Evolutionary conservation across 2,329 filamentous ascomycete genomes (phyloP).

Genomic region (Hypoxylon sp.): DNA sequence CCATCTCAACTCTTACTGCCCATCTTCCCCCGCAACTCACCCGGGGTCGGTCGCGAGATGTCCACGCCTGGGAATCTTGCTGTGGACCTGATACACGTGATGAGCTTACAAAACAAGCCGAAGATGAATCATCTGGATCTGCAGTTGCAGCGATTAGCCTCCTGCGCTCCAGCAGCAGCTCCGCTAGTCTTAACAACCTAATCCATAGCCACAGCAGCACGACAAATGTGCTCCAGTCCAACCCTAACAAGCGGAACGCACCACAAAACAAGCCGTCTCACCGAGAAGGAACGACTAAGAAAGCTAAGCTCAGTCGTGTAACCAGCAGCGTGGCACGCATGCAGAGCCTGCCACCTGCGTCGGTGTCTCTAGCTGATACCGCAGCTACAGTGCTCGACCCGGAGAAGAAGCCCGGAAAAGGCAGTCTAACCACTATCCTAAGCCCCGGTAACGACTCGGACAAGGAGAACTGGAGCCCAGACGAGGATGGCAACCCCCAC

Average conservation of each 20-base stretch:
- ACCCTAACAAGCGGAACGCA: slow-evolving; percentile 76
- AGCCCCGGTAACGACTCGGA: slow-evolving; percentile 79
- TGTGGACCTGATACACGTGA: slow-evolving; percentile 85
- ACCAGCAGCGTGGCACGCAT: slow-evolving; percentile 74
- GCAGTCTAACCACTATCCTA: slow-evolving; percentile 60
- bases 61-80: slow-evolving; percentile 91
- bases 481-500: slow-evolving; percentile 61
- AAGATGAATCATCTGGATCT: slow-evolving; percentile 84
- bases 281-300: slow-evolving; percentile 64
- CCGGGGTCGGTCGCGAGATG: slow-evolving; percentile 86
- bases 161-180: slow-evolving; percentile 78
- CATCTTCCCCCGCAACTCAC: slow-evolving; percentile 69
- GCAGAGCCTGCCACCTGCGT: slow-evolving; percentile 60
- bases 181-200: slow-evolving; percentile 57
- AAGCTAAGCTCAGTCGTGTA: slow-evolving; percentile 72
- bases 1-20: slow-evolving; percentile 67
- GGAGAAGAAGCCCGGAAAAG: slow-evolving; percentile 55
- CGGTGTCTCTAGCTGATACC: slow-evolving; percentile 45
- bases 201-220: slow-evolving; percentile 55
- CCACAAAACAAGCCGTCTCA: slow-evolving; percentile 52
- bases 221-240: slow-evolving; percentile 64
- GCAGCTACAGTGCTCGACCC: slow-evolving; percentile 36
- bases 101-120: slow-evolving; percentile 83
- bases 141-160: slow-evolving; percentile 86
- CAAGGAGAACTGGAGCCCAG: slow-evolving; percentile 90